Percentiles rank a stretch among this genome's conserved stretches.
These are phyloP conservation scores for Penicillium brasilianum DNA, from an alignment of 2,329 filamentous ascomycete genomes.

Conservation along the genomic window DNA sequence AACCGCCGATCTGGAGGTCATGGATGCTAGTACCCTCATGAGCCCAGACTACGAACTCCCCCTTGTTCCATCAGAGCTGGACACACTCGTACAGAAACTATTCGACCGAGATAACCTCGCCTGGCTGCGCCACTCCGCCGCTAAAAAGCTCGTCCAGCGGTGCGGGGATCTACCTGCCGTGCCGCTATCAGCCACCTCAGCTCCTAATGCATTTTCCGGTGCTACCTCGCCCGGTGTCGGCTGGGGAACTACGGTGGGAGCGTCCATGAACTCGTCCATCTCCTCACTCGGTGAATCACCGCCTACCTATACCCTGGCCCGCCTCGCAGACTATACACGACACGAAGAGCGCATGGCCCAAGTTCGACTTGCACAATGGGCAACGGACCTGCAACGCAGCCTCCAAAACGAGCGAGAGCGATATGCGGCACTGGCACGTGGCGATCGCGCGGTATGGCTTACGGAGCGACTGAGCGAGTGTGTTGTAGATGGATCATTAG, in stretches of 20 bases:
- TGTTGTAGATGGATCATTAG: conserved; percentile 67
- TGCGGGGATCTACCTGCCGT: conserved; percentile 48
- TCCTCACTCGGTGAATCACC: conserved; percentile 36
- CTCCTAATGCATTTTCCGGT: conserved; percentile 25
- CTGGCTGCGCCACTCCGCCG: conserved; percentile 80
- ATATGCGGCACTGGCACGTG: conserved; percentile 67
- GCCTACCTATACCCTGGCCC: conserved; percentile 64
- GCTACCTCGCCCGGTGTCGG: conserved; percentile 3
- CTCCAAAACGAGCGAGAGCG: conserved; percentile 73
- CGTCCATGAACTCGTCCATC: conserved; percentile 34
- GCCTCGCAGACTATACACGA: conserved; percentile 64
- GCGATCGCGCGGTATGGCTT: conserved; percentile 71
- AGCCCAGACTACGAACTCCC: conserved; percentile 87
- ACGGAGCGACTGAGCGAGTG: conserved; percentile 70
- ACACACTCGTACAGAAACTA: conserved; percentile 69
- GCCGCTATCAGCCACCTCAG: conserved; percentile 15
- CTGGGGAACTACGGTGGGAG: conserved; percentile 28
- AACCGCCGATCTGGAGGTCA: conserved; percentile 74
- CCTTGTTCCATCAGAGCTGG: conserved; percentile 75
- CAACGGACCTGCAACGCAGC: conserved; percentile 76
- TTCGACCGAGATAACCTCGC: conserved; percentile 79
- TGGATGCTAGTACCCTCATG: conserved; percentile 95
- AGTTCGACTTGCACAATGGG: conserved; percentile 81
- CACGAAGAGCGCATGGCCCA: conserved; percentile 67
- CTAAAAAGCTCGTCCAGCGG: conserved; percentile 80